Evolutionary conservation across 108 stramenopile genomes (phyloP).

Genomic region (Cyclotella cryptica): DNA sequence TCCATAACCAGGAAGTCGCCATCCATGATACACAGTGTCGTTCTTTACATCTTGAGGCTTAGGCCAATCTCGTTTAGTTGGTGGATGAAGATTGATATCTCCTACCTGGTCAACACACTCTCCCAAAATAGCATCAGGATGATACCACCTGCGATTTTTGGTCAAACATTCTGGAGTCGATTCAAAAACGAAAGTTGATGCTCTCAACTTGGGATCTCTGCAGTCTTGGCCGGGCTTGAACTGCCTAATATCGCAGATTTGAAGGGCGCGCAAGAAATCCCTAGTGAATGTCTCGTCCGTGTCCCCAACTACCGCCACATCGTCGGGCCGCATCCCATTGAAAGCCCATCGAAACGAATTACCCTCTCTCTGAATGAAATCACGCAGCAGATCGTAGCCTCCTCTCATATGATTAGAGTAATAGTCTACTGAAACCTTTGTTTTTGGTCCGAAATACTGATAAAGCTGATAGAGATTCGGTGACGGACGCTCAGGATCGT

Average conservation of each 20-base stretch:
- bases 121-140: constrained; percentile 69
- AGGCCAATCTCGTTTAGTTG: constrained; percentile 24
- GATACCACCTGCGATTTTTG: constrained; percentile 40
- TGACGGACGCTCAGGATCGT: constrained; percentile 19
- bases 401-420: constrained; percentile 17
- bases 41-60: constrained; percentile 6
- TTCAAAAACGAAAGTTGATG: constrained; percentile 55
- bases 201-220: constrained; percentile 28
- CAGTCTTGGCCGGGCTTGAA: constrained; percentile 40
- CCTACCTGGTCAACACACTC: constrained; percentile 63
- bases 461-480: constrained; percentile 19
- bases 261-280: constrained; percentile 63
- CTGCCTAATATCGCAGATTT: constrained; percentile 56
- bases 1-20: constrained; percentile 27
- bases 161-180: constrained; percentile 53
- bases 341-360: constrained; percentile 58
- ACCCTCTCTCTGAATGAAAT: constrained; percentile 55
- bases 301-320: constrained; percentile 64
- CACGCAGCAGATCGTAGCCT: constrained; percentile 16
- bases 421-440: constrained; percentile 41
- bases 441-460: constrained; percentile 39
- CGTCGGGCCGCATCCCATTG: constrained; percentile 61
- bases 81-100: constrained; percentile 34
- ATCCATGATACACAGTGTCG: constrained; percentile 25
- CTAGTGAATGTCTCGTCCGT: constrained; percentile 59